phyloP scores from a whole-genome alignment of 2,329 filamentous ascomycete species.

The Tolypocladium ovalisporum region DNA sequence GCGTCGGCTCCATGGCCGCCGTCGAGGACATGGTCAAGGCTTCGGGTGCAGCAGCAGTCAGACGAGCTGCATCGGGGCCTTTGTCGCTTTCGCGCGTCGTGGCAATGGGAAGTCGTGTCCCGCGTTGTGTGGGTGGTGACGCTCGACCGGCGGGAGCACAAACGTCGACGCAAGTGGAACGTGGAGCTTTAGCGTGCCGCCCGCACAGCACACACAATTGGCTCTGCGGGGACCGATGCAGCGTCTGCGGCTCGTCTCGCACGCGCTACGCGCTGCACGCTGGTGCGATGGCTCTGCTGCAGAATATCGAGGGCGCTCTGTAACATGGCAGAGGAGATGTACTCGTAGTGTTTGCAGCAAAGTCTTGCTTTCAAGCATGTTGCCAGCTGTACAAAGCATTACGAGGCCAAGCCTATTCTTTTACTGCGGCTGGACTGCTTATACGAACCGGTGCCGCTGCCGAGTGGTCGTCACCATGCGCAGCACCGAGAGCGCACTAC shows the following conservation, averaged over 20 bases:
- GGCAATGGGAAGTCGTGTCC: not conserved
- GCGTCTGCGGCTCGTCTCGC: not conserved
- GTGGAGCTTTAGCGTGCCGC: not conserved
- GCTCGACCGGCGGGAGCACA: not conserved
- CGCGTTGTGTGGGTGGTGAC: not conserved
- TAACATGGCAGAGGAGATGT: not conserved
- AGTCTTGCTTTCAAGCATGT: not conserved
- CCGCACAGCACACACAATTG: not conserved
- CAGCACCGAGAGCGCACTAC: not conserved
- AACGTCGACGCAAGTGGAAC: not conserved
- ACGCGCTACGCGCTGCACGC: not conserved
- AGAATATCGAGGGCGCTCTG: too few relatives aligned
- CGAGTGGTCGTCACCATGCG: not conserved
- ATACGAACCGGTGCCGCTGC: not conserved
- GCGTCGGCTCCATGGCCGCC: slow-evolving; percentile 21
- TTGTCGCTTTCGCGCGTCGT: not conserved
- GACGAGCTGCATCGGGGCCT: not conserved
- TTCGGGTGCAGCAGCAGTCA: not conserved
- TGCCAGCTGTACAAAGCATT: not conserved
- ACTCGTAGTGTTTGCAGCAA: too few relatives aligned
- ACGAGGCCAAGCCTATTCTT: not conserved
- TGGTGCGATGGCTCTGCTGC: not conserved
- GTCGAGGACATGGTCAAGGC: slow-evolving; percentile 28
- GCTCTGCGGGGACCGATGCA: not conserved
- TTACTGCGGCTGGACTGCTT: not conserved